These are phyloP conservation scores for Leccinum solheimii DNA, from an alignment of 1,284 basidiomycete genomes.

Conservation along the genomic window DNA sequence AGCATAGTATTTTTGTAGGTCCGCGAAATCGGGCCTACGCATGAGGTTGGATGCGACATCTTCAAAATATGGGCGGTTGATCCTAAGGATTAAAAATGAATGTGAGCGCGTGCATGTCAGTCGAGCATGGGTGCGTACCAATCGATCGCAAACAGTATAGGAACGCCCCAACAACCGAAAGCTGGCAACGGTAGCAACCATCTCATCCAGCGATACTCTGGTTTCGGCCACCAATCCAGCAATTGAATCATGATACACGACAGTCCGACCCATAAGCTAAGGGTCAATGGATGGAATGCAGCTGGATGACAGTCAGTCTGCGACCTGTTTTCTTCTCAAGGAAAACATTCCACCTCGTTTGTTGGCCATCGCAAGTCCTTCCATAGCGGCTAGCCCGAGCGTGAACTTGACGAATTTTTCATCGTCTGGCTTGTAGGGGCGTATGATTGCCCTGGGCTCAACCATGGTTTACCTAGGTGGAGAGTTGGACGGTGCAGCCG, in stretches of 20 bases:
- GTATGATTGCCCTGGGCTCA: conserved; percentile 49
- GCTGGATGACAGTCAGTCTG: conserved; percentile 41
- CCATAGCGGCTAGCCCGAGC: conserved; percentile 70
- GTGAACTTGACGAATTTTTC: conserved; percentile 62
- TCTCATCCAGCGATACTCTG: conserved; percentile 43
- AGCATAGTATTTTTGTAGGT: conserved; percentile 59
- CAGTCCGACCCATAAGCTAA: conserved; percentile 60
- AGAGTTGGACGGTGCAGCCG: neutral
- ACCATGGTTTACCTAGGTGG: conserved; percentile 17
- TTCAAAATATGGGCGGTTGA: conserved; percentile 71
- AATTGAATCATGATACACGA: conserved; percentile 58
- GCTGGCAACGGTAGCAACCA: conserved; percentile 64
- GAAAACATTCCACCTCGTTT: conserved; percentile 46
- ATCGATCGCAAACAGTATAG: conserved; percentile 67
- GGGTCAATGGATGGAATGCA: conserved; percentile 56
- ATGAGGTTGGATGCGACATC: conserved; percentile 53
- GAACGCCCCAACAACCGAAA: conserved; percentile 62
- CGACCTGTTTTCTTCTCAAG: neutral
- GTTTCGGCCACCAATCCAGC: conserved; percentile 66
- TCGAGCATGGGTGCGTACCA: conserved; percentile 46
- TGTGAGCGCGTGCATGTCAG: conserved; percentile 6
- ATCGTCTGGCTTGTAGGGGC: conserved; percentile 52
- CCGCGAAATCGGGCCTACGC: conserved; percentile 55
- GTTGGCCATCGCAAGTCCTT: conserved; percentile 71
- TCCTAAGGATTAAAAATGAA: conserved; percentile 42